Base-by-base conservation (phyloP, 2,329 filamentous ascomycete genomes). In the Hymenoscyphus linearis region DNA sequence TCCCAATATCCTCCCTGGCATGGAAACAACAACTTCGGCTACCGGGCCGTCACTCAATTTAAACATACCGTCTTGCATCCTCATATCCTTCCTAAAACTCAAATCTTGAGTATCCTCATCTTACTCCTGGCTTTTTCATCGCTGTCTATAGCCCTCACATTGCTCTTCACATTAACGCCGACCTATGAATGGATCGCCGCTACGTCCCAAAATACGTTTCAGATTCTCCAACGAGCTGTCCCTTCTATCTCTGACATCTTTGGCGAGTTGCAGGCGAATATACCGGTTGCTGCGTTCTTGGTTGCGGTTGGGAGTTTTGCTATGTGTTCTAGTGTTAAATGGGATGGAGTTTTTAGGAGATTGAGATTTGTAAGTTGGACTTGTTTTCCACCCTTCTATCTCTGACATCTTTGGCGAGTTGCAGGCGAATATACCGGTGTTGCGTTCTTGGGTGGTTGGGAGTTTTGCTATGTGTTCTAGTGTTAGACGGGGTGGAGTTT, bases 361-460 rank as follows among this genome's bases (percentile, higher is more conserved):
- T 22, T 10, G 4, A 40, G 22, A 26, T 44, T 34, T 35, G 57
- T 55, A 55, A 44, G 57, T 47, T 25, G 9, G 6, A 5, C 14
- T 40, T 40, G 4, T 47, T 22, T 44, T 31, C 27, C 5, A 9
- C 9, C 37, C 37, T 9, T 40, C 37, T 1, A n/a, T 40, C 18
- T 14, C 37, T 40, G 14, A 13, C 14, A 40, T n/a, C 14, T 5
- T 18, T n/a, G 18, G 12, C 3, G 18, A 14, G 13, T 10, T 52
- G 16, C 52, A 44, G 78, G 64, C 82, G 82, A 71, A 65, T 55
- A 57, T 68, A 2, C 63, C 65, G 22, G 53, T 1, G 25, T 70
- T 1, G 69, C 68, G 9, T 68, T 70, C 44, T n/a, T 70, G 14
- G 58, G 61, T 4, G 13, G 22, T 68, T 22, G 58, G 60, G 18